Evolutionary conservation across 148 eudicot genomes (phyloP), one percentile per base, ranked within the genome.

Genomic region (Heliamphora exappendiculata): DNA sequence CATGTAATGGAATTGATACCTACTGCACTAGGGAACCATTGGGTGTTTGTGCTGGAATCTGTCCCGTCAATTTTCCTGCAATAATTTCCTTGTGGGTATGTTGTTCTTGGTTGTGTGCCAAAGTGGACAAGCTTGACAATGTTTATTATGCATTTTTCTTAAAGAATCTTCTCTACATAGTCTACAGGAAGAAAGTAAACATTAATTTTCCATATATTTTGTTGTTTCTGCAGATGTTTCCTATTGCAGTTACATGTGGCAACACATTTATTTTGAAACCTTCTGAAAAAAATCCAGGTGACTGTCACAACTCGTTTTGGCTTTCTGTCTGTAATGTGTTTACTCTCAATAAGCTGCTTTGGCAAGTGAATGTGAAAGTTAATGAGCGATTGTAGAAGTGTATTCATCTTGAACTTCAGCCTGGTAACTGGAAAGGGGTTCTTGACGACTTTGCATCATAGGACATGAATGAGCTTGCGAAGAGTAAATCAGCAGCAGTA

Each of bases 31-130:
- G 88, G 71, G 89, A 88, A 77, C 89, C 93, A 22, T 84, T 86
- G 55, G 93, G 93, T 73, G 84, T 89, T 76, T 89, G 91, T 83
- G 93, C 93, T 37, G 93, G 91, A 69, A 85, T 89, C 59, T 89
- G 91, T 75, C 70, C 85, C 63, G 80, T 70, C 65, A 85, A 81
- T 71, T 86, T 81, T 72, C 86, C 93, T 2, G 88, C 91, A 77
- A 75, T 83, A 81, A 73, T 80, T 68, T 86, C 93, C 12, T 80
- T 88, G 75, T 80, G 87, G 89, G 93, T 89, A 87, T 49, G 87
- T 31, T 58, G 39, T 7, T 31, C 33, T 28, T 22, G 41, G 17
- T 71, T 41, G 0, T 57, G 62, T 75, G 16, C 54, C 19, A 16
- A 45, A 60, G 53, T 29, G 50, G 33, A 49, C 31, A 62, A 29